Base-by-base conservation (phyloP, 2,329 filamentous ascomycete species). In the Purpureocillium takamizusanense region DNA sequence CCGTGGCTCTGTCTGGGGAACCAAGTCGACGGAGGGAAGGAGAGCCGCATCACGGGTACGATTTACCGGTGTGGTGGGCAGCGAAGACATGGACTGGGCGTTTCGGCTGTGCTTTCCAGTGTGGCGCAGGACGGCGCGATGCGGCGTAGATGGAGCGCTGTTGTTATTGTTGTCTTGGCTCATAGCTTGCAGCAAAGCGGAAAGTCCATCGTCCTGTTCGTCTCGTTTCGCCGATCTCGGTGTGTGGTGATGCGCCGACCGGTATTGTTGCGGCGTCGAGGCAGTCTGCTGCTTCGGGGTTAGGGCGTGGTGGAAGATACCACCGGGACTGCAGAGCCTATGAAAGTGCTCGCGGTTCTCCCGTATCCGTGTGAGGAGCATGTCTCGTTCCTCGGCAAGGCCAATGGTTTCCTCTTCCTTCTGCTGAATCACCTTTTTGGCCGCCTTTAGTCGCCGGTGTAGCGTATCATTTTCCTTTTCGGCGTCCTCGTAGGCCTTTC, bases 271-370 rank as follows among this genome's bases (percentile, higher is more conserved):
- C 25, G 72, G 68, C 6, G 67, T 65, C 16, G 64, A 55, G 12
- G 55, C 51, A 23, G 56, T 48, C 51, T 73, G 58, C 46, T 69
- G 59, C 63, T 70, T 63, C 46, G 81, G 78, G 2, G 76, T 79
- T 42, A 81, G 62, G 41, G 78, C 70, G 41, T 74, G 66, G 43
- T 83, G 74, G 40, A 79, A 79, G 27, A 77, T 75, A 36, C 77
- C 79, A 12, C 83, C 82, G 2, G 86, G 84, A 50, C 85, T 83
- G 52, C 84, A 81, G 35, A 94, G 75, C 53, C 75, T 74, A 42
- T 86, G 84, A 50, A 94, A 80, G 53, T 94, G 88, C 54, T 94
- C 85, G 45, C 90, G 73, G 54, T 95, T 95, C 57, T 94, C 86
- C 31, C 84, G 78, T 46, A 97, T 94, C 15, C 90, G 81, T 44